Evolutionary conservation across 306 rosid genomes (phyloP).

Genomic region (Dalbergia cochinchinensis): DNA sequence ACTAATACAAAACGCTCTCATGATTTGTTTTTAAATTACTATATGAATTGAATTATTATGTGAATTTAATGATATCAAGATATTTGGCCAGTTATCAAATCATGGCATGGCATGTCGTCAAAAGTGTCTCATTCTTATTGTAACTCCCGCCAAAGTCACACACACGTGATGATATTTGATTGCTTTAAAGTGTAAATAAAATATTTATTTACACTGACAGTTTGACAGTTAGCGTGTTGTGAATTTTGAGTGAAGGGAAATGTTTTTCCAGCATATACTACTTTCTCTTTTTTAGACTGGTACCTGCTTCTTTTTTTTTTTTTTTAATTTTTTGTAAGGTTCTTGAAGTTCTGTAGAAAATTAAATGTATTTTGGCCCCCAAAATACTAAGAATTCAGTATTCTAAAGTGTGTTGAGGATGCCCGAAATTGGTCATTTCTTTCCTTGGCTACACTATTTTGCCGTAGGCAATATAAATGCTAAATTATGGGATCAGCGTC

Average conservation of each 20-base stretch:
- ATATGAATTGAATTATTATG: too few relatives aligned
- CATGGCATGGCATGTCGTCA: too few relatives aligned
- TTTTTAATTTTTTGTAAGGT: neutral
- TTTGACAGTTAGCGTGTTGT: neutral
- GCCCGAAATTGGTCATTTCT: neutral
- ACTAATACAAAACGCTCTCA: neutral
- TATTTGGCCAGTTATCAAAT: too few relatives aligned
- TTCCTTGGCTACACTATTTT: neutral
- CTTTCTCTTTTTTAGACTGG: neutral
- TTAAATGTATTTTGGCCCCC: neutral
- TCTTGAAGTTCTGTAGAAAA: neutral
- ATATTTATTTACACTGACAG: neutral
- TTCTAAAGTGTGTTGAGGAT: conserved; percentile 17
- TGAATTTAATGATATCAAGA: too few relatives aligned
- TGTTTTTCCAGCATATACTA: neutral
- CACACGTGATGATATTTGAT: too few relatives aligned
- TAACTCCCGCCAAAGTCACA: too few relatives aligned
- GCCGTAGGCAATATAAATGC: neutral
- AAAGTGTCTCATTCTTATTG: too few relatives aligned
- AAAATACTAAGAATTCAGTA: neutral
- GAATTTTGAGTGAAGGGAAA: neutral
- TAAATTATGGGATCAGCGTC: conserved; percentile 32
- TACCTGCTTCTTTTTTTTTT: neutral
- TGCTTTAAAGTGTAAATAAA: too few relatives aligned
- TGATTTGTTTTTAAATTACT: neutral